Conservation (phyloP, 139 green algal genomes). For the Astrephomene gubernaculifera region DNA sequence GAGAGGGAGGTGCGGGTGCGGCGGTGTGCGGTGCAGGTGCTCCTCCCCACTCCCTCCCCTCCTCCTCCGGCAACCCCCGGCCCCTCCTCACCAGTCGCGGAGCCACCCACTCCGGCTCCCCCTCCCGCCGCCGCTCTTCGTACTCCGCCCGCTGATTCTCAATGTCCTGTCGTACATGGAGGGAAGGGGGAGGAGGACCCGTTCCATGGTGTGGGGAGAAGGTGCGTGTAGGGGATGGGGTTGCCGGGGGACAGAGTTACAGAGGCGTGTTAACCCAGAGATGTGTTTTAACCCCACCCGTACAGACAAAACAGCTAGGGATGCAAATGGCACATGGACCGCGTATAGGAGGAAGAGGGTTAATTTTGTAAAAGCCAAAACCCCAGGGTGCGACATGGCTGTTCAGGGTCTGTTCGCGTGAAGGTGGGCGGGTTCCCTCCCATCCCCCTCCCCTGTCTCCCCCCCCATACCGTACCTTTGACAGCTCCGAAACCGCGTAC, state of each 20-base stretch:
- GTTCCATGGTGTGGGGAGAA: background rate
- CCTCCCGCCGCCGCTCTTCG: background rate
- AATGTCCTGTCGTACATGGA: conserved; percentile 4
- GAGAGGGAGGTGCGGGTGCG: background rate
- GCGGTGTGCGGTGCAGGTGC: too few species aligned
- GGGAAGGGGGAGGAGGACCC: background rate
- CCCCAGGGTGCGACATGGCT: background rate
- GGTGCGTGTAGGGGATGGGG: background rate
- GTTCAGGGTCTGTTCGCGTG: background rate
- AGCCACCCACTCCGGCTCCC: conserved; percentile 17
- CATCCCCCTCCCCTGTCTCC: too few species aligned
- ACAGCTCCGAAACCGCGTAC: conserved; percentile 39
- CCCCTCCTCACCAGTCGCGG: conserved; percentile 18
- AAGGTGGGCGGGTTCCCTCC: too few species aligned
- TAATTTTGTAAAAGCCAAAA: background rate
- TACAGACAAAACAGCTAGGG: background rate
- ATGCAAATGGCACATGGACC: background rate
- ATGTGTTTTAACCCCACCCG: background rate
- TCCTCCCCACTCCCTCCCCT: background rate
- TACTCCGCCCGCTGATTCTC: conserved; percentile 31
- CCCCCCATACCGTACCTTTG: conserved; percentile 9
- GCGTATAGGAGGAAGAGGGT: too few species aligned
- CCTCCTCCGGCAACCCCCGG: too few species aligned
- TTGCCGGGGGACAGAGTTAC: background rate
- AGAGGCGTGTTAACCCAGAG: background rate